Evolutionary conservation across 2,329 filamentous ascomycete genomes (phyloP).

Genomic region (Apiospora hydei): DNA sequence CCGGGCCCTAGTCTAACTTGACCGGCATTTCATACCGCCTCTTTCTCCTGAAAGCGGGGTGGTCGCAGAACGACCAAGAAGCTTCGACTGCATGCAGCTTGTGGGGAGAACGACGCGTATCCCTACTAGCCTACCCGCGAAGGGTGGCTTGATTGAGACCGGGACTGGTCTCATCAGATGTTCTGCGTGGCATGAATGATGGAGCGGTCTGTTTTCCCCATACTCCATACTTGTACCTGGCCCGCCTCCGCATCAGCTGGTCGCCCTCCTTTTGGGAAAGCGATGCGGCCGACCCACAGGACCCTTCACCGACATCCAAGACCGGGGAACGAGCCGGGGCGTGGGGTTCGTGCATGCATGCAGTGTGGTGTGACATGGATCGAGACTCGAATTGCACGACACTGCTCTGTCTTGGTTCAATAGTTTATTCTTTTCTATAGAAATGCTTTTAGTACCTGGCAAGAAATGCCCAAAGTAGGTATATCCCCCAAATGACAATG

Average conservation of each 20-base stretch:
- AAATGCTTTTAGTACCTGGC: neutral
- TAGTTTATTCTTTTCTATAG: neutral
- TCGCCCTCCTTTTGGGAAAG: too few species aligned
- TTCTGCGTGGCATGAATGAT: too few species aligned
- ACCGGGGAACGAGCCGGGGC: neutral
- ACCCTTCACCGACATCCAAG: neutral
- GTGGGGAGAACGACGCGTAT: neutral
- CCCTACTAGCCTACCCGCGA: neutral
- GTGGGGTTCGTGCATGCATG: neutral
- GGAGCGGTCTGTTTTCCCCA: neutral
- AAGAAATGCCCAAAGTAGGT: neutral
- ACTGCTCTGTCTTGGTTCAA: neutral
- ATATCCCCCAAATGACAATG: neutral
- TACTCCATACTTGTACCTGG: neutral
- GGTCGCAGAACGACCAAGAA: neutral
- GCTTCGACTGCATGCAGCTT: neutral
- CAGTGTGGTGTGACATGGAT: neutral
- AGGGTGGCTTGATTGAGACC: neutral
- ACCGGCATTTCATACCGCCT: neutral
- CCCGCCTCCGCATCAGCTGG: constrained; percentile 1
- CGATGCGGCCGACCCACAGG: neutral
- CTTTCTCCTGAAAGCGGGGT: neutral
- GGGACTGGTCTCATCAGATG: too few species aligned
- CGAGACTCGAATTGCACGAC: neutral
- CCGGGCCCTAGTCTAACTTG: neutral